Conservation (phyloP, 140 eudicot genomes). For the Stevia rebaudiana region DNA sequence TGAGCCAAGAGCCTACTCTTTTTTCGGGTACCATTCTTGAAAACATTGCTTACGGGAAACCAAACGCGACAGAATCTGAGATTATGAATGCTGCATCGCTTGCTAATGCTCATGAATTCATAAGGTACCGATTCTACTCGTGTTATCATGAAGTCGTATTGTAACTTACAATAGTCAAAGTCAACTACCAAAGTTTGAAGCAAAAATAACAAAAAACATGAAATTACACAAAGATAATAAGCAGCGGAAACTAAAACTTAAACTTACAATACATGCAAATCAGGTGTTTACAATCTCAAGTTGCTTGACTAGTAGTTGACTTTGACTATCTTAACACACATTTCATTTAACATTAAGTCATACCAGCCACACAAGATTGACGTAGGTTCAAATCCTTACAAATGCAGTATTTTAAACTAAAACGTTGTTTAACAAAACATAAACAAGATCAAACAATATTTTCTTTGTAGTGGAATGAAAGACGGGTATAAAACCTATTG, state of each 20-base stretch:
- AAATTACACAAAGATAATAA: too few species aligned
- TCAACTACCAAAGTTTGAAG: too few species aligned
- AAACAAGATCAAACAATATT: background rate
- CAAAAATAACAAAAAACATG: too few species aligned
- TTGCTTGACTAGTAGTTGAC: background rate
- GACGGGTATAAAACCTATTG: slow-evolving; percentile 51
- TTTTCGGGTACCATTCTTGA: slow-evolving; percentile 41
- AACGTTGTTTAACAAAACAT: too few species aligned
- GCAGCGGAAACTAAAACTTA: too few species aligned
- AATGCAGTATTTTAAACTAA: too few species aligned
- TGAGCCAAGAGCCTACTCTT: slow-evolving; percentile 54
- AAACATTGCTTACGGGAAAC: slow-evolving; percentile 44
- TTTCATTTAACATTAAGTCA: background rate
- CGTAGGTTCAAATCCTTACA: too few species aligned
- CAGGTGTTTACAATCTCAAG: too few species aligned
- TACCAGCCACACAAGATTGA: background rate
- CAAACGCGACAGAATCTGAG: slow-evolving; percentile 39
- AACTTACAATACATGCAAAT: too few species aligned
- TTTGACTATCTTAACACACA: background rate
- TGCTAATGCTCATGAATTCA: slow-evolving; percentile 53
- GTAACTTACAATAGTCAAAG: too few species aligned
- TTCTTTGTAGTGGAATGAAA: slow-evolving; percentile 36
- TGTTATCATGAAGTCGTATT: background rate
- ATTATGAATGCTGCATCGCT: slow-evolving; percentile 40
- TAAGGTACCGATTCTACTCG: slow-evolving; percentile 27